Conservation (phyloP, 2,329 filamentous ascomycete species). For the Coniochaeta ligniaria region DNA sequence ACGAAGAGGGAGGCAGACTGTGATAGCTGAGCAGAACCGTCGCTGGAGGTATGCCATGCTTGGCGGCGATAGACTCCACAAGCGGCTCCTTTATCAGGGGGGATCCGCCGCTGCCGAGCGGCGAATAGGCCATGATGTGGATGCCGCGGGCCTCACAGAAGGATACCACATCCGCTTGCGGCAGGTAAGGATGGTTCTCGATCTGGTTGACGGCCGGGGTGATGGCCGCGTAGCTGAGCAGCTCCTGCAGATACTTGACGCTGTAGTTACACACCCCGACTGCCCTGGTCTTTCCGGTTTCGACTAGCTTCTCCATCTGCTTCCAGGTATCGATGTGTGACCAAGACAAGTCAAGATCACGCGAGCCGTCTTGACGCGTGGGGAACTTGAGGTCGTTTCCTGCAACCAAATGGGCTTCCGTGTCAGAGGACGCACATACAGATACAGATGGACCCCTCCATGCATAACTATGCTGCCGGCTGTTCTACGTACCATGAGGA, state of each 20-base stretch:
- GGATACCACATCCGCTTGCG: conserved; percentile 65
- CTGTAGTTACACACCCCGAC: conserved; percentile 55
- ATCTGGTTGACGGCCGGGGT: conserved; percentile 65
- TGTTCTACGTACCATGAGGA: no score
- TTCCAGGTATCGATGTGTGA: conserved; percentile 73
- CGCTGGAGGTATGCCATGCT: conserved; percentile 51
- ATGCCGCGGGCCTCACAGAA: conserved; percentile 62
- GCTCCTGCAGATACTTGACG: conserved; percentile 46
- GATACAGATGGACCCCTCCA: no score
- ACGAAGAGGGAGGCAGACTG: conserved; percentile 38
- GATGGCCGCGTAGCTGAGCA: conserved; percentile 42
- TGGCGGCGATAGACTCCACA: conserved; percentile 56
- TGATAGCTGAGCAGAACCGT: conserved; percentile 67
- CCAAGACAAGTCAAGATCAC: conserved; percentile 63
- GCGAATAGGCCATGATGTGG: conserved; percentile 66
- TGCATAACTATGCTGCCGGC: no score
- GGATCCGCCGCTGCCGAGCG: conserved; percentile 55
- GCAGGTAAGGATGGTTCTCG: conserved; percentile 67
- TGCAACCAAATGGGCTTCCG: no score
- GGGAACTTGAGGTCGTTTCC: conserved; percentile 69
- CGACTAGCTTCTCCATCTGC: conserved; percentile 61
- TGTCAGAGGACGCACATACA: no score
- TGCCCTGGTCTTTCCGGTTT: conserved; percentile 47
- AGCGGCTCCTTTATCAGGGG: conserved; percentile 58
- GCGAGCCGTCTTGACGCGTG: conserved; percentile 63